phyloP scores from a whole-genome alignment of 768 basidiomycete genomes.

The Hirschioporus abietinus region DNA sequence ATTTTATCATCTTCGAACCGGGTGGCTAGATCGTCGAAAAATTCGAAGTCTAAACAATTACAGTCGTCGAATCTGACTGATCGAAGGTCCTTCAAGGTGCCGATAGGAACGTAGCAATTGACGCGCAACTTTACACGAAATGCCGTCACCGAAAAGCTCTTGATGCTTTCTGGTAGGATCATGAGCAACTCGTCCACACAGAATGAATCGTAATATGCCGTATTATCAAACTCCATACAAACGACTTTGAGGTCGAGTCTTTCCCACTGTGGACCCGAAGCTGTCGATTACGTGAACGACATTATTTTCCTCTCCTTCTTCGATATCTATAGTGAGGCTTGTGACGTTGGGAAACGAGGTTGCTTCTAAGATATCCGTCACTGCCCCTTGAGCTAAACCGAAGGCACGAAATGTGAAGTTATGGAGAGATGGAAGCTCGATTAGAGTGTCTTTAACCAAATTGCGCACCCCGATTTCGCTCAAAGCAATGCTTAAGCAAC shows the following conservation, averaged over 20 bases:
- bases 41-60: not conserved
- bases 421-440: not conserved
- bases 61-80: not conserved
- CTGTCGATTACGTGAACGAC: too few relatives aligned
- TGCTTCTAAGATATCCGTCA: not conserved
- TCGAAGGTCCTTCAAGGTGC: not conserved
- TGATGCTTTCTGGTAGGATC: not conserved
- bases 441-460: not conserved
- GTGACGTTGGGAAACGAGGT: not conserved
- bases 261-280: too few relatives aligned
- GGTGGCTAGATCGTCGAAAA: not conserved
- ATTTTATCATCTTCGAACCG: not conserved
- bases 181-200: not conserved
- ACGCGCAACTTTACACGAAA: not conserved
- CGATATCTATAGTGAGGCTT: too few relatives aligned
- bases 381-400: not conserved
- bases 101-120: not conserved
- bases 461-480: not conserved
- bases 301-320: too few relatives aligned
- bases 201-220: not conserved
- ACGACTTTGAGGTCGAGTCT: not conserved
- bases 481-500: not conserved
- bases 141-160: not conserved
- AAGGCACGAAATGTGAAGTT: not conserved
- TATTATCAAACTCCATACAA: not conserved